These are phyloP conservation scores for Coemansia sp. DNA, from an alignment of 192 early-diverging fungal species.

Conservation along the genomic window DNA sequence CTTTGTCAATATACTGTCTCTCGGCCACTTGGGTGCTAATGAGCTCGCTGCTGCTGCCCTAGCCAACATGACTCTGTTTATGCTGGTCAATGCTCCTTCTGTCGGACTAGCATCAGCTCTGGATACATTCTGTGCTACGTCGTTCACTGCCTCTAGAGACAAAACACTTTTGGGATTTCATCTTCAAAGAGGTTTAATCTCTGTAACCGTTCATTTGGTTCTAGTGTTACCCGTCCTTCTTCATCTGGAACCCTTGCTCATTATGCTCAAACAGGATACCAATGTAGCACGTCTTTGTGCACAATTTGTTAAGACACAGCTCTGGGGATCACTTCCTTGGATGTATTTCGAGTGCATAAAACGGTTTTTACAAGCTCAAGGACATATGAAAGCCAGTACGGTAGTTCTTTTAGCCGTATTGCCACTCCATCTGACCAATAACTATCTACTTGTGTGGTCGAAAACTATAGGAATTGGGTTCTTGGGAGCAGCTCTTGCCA, in stretches of 20 bases:
- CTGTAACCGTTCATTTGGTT: conserved; percentile 62
- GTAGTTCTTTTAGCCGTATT: conserved; percentile 62
- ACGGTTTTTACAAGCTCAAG: conserved; percentile 78
- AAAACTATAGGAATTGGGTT: conserved; percentile 62
- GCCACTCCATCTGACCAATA: conserved; percentile 68
- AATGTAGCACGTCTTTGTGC: conserved; percentile 61
- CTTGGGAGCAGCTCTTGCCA: conserved; percentile 76
- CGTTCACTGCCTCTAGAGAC: conserved; percentile 58
- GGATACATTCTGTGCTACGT: conserved; percentile 64
- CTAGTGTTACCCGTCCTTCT: conserved; percentile 67
- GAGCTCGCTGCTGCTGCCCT: conserved; percentile 60
- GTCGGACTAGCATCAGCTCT: conserved; percentile 62
- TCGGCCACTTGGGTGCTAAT: conserved; percentile 55
- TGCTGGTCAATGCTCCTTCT: conserved; percentile 59
- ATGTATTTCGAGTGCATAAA: conserved; percentile 77
- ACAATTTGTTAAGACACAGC: conserved; percentile 57
- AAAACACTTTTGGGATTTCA: conserved; percentile 58
- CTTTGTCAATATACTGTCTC: conserved; percentile 54
- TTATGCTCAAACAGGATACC: conserved; percentile 65
- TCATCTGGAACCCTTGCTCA: conserved; percentile 63
- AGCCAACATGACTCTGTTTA: conserved; percentile 61
- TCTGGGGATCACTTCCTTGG: conserved; percentile 68
- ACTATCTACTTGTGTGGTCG: conserved; percentile 74
- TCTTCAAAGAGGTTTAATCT: conserved; percentile 69
- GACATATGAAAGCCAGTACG: conserved; percentile 77